Base-by-base conservation (phyloP, 179 eudicot species). In the Spergularia azorica region DNA sequence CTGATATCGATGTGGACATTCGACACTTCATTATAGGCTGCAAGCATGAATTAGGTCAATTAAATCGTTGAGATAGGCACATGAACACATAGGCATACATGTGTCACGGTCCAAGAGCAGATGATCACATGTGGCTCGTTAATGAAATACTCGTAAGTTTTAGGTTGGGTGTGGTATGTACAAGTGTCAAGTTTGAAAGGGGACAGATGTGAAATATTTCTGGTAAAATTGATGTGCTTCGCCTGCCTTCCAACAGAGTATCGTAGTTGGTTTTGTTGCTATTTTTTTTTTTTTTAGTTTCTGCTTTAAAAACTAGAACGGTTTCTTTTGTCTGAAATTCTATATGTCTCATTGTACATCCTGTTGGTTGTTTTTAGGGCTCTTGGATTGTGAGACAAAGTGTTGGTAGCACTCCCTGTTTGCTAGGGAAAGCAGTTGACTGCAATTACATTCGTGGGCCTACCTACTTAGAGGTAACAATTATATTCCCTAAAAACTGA, bases 311-410 rank as follows among this genome's bases (percentile, higher is more conserved):
- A 9, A 4, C 8, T 51, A n/a, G 32, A 26, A 13, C 15, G 7
- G 46, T 26, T 11, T 12, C 60, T 14, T 17, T 63, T 43, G 39
- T 21, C n/a, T 2, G 41, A 9, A 9, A 7, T 67, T 16, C 18
- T 20, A 39, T 36, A 11, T 52, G 46, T 63, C 70, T 36, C 18
- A 57, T 63, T 63, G n/a, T 74, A 68, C 50, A 75, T 77, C 15
- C 9, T 70, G 51, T 72, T 38, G 78, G 56, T 26, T 78, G 14
- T 72, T 56, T 87, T 77, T 83, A 96, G 99, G 99, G 99, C 62
- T 96, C 99, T 77, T 96, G 99, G 99, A 90, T 96, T 77, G 99
- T 96, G 76, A 97, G 99, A 9, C 99, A 96, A 75, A 96, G 99
- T 87, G 99, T 96, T 74, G 99, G 99, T 80, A 94, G 99, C 84